Evolutionary conservation across 2,329 filamentous ascomycete species (phyloP).

Genomic region (Hypoxylon sp.): DNA sequence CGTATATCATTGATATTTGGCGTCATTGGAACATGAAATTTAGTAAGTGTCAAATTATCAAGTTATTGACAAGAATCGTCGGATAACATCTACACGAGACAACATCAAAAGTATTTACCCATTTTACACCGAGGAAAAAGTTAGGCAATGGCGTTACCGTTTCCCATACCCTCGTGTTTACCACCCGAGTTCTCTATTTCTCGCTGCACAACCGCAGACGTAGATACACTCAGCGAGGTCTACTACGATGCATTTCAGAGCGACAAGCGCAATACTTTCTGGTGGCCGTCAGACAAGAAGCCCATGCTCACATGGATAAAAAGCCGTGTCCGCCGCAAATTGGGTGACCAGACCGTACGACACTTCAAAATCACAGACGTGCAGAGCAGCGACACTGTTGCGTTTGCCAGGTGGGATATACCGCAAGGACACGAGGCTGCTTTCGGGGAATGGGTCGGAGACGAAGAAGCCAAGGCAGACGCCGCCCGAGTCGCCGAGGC

Average conservation of each 20-base stretch:
- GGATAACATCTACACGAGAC: too few relatives aligned
- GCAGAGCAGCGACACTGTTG: constrained; percentile 42
- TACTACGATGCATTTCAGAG: constrained; percentile 41
- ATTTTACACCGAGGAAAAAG: too few relatives aligned
- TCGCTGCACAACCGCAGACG: constrained; percentile 41
- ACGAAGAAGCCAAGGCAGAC: constrained; percentile 17
- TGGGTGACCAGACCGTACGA: constrained; percentile 43
- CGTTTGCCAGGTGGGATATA: constrained; percentile 48
- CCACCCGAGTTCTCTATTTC: constrained; percentile 41
- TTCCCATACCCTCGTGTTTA: constrained; percentile 37
- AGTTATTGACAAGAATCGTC: too few relatives aligned
- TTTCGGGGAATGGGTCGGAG: constrained; percentile 38
- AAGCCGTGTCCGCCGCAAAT: constrained; percentile 39
- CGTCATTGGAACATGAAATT: too few relatives aligned
- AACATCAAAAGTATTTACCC: too few relatives aligned
- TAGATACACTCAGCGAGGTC: constrained; percentile 42
- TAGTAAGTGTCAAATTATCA: too few relatives aligned
- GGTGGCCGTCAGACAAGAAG: constrained; percentile 42
- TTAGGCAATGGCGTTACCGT: constrained; percentile 42
- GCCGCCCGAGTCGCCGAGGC: constrained; percentile 19
- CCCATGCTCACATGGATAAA: constrained; percentile 45
- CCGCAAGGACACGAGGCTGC: constrained; percentile 42
- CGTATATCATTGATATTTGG: too few relatives aligned
- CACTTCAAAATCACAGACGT: constrained; percentile 48
- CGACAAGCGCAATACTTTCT: constrained; percentile 41